Conservation (phyloP, 2,329 filamentous ascomycete genomes). For the Colletotrichum sp. region DNA sequence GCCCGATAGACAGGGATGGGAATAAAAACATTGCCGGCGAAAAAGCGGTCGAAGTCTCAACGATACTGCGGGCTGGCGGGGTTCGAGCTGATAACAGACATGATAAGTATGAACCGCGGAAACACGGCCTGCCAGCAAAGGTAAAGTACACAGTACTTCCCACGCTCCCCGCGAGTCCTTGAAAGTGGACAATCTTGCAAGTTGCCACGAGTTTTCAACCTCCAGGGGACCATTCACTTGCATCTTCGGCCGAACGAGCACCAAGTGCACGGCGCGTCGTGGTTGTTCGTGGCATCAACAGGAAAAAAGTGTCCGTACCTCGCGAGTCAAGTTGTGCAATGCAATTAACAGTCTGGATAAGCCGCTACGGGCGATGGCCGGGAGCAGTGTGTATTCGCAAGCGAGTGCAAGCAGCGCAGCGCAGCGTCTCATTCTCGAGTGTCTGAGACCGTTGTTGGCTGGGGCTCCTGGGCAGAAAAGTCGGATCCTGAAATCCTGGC, state of each 20-base stretch:
- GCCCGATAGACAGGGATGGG: neutral
- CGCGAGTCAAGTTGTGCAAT: neutral
- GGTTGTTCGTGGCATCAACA: neutral
- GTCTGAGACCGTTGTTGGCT: neutral
- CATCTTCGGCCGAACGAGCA: neutral
- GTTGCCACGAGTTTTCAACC: neutral
- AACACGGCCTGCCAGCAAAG: neutral
- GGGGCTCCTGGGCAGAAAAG: neutral
- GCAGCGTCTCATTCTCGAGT: neutral
- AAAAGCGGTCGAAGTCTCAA: neutral
- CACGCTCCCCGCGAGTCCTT: neutral
- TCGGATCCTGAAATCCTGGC: neutral
- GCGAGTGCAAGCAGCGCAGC: neutral
- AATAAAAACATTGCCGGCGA: neutral
- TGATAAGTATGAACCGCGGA: constrained; percentile 6
- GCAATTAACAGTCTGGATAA: neutral
- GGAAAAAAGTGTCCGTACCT: neutral
- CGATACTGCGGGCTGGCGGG: neutral
- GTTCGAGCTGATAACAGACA: neutral
- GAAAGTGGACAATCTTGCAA: neutral
- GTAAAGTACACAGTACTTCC: neutral
- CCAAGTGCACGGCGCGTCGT: neutral
- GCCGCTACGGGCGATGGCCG: neutral
- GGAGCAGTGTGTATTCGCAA: neutral
- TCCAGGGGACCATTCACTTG: neutral